Evolutionary conservation across 495 filamentous ascomycete species (phyloP).

Genomic region (Rhizodiscina lignyota): DNA sequence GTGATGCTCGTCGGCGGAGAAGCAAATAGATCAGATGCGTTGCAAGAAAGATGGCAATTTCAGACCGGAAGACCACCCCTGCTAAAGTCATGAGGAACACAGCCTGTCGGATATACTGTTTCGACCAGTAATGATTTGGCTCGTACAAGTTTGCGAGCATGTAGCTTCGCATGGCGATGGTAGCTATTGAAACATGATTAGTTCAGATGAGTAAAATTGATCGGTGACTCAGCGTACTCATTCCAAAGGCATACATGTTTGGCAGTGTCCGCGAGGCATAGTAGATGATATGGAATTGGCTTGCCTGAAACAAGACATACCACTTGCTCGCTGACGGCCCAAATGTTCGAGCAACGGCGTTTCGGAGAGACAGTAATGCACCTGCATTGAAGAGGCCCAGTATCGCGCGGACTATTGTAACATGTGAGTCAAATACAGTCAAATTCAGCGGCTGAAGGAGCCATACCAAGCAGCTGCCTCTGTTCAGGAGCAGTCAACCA

Average conservation of each 20-base stretch:
- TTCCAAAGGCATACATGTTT: slow-evolving; percentile 89
- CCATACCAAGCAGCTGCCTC: slow-evolving; percentile 37
- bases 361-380: slow-evolving; percentile 46
- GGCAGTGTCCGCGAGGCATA: slow-evolving; percentile 87
- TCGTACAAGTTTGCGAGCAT: no score
- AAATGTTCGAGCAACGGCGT: slow-evolving; percentile 46
- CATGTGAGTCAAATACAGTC: not conserved
- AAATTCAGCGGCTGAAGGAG: not conserved
- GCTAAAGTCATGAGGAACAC: slow-evolving; percentile 65
- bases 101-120: slow-evolving; percentile 32
- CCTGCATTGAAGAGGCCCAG: slow-evolving; percentile 65
- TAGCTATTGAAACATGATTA: no score
- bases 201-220: no score
- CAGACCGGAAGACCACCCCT: slow-evolving; percentile 78
- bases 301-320: slow-evolving; percentile 67
- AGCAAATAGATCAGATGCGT: slow-evolving; percentile 30
- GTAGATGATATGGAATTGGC: slow-evolving; percentile 86
- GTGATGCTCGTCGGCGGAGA: slow-evolving; percentile 30
- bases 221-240: no score
- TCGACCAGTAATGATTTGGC: no score
- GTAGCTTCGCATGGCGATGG: no score
- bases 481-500: slow-evolving; percentile 28
- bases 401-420: slow-evolving; percentile 47
- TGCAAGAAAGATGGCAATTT: slow-evolving; percentile 59
- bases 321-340: slow-evolving; percentile 57